phyloP scores from a whole-genome alignment of 306 rosid genomes.

The Quercus agrifolia region DNA sequence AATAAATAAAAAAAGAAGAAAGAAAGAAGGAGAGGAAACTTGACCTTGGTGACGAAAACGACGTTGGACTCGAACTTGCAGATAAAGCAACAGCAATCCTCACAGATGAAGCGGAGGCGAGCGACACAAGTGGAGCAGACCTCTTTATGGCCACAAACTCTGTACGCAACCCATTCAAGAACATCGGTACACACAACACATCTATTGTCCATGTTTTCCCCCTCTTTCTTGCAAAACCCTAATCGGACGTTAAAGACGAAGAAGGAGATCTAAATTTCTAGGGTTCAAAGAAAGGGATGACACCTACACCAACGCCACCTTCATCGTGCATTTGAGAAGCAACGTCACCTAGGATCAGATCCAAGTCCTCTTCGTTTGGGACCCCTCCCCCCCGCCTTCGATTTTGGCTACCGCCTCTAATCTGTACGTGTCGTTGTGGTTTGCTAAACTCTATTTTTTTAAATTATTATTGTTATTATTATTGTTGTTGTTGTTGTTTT shows the following conservation, averaged over 20 bases:
- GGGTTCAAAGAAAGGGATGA: slow-evolving; percentile 4
- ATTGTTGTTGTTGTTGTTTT: not conserved
- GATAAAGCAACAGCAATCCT: slow-evolving; percentile 25
- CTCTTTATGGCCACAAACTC: slow-evolving; percentile 31
- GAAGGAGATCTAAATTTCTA: not conserved
- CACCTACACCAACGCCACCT: slow-evolving; percentile 49
- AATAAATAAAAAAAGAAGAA: not conserved
- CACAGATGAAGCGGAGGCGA: slow-evolving; percentile 31
- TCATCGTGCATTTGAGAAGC: slow-evolving; percentile 43
- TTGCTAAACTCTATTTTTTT: no score
- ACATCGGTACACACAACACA: slow-evolving; percentile 32
- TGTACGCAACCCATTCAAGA: slow-evolving; percentile 35
- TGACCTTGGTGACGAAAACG: slow-evolving; percentile 31
- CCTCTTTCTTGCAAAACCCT: not conserved
- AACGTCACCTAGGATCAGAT: slow-evolving; percentile 69
- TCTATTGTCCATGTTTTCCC: slow-evolving; percentile 26
- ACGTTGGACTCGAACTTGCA: slow-evolving; percentile 28
- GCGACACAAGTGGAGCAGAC: slow-evolving; percentile 36
- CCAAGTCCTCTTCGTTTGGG: slow-evolving; percentile 75
- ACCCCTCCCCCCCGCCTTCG: slow-evolving; percentile 55
- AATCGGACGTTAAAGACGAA: not conserved
- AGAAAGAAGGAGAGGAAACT: not conserved
- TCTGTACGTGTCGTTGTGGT: no score
- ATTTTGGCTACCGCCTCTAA: slow-evolving; percentile 42
- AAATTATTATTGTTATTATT: no score